Conservation (phyloP, 2,329 filamentous ascomycete genomes). For the Aspergillus novofumigatus region DNA sequence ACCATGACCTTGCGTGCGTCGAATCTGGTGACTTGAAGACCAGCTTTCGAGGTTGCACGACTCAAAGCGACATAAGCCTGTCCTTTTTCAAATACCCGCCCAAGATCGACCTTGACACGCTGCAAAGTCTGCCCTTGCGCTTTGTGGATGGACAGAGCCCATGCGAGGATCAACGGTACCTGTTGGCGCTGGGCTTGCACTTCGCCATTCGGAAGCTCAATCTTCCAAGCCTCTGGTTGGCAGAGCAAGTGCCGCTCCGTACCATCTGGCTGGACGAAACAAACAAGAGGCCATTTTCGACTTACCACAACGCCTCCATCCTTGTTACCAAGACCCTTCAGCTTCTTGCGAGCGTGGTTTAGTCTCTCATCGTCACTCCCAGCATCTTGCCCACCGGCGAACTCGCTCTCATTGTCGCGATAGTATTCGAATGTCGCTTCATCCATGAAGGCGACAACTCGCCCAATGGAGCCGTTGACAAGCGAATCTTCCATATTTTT, state of each 20-base stretch:
- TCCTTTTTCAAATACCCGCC: slow-evolving; percentile 91
- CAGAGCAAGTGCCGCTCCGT: slow-evolving; percentile 72
- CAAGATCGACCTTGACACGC: slow-evolving; percentile 88
- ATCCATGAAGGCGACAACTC: slow-evolving; percentile 76
- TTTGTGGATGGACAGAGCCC: slow-evolving; percentile 97
- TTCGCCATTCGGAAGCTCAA: slow-evolving; percentile 92
- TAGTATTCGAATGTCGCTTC: slow-evolving; percentile 59
- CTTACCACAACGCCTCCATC: slow-evolving; percentile 47
- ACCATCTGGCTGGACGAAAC: slow-evolving; percentile 76
- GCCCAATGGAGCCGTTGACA: slow-evolving; percentile 91
- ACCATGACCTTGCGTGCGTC: slow-evolving; percentile 91
- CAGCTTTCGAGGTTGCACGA: slow-evolving; percentile 81
- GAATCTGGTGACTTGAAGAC: slow-evolving; percentile 83
- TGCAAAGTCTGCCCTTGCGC: slow-evolving; percentile 93
- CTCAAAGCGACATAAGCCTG: slow-evolving; percentile 96
- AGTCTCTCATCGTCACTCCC: slow-evolving; percentile 42
- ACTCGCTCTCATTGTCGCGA: slow-evolving; percentile 54
- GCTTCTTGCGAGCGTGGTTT: slow-evolving; percentile 50
- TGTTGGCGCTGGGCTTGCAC: slow-evolving; percentile 82
- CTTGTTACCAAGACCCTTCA: slow-evolving; percentile 50
- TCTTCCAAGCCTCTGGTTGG: slow-evolving; percentile 88
- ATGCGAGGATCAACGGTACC: slow-evolving; percentile 85
- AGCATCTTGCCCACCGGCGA: slow-evolving; percentile 47
- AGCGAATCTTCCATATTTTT: slow-evolving; percentile 95
- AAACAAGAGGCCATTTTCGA: slow-evolving; percentile 73